These are phyloP conservation scores for Ganoderma multipileum DNA, from an alignment of 1,284 basidiomycete species.

Conservation along the genomic window DNA sequence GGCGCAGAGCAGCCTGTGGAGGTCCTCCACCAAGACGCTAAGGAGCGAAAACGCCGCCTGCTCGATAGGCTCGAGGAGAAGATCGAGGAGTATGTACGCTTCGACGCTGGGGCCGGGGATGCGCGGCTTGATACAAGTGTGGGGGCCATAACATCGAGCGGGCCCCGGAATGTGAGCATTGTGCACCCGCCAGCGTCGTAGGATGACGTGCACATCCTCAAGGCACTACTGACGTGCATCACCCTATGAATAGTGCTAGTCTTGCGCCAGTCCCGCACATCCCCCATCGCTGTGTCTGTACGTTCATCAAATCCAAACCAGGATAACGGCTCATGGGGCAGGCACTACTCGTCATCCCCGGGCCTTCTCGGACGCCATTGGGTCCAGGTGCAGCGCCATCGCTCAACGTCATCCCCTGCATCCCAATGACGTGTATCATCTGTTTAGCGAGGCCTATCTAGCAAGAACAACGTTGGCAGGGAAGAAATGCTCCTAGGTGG, in stretches of 20 bases:
- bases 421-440: too few relatives aligned
- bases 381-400: too few relatives aligned
- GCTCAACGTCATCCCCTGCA: too few relatives aligned
- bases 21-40: conserved; percentile 64
- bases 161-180: conserved; percentile 6
- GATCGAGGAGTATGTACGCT: conserved; percentile 34
- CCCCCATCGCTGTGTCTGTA: neutral
- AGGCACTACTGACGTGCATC: neutral
- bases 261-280: neutral
- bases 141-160: conserved; percentile 10
- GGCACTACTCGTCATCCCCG: neutral
- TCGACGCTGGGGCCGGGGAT: conserved; percentile 10
- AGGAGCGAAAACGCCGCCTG: conserved; percentile 59
- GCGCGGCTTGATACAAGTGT: conserved; percentile 20
- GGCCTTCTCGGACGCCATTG: neutral
- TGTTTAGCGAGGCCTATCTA: too few relatives aligned
- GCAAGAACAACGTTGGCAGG: neutral
- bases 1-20: conserved; percentile 36
- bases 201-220: neutral
- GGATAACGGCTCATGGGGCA: neutral
- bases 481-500: neutral
- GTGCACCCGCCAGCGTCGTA: neutral
- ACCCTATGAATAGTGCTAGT: neutral
- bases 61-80: conserved; percentile 60
- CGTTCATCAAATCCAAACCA: neutral